Evolutionary conservation across 768 basidiomycete species (phyloP).

Genomic region (Boletus edulis): DNA sequence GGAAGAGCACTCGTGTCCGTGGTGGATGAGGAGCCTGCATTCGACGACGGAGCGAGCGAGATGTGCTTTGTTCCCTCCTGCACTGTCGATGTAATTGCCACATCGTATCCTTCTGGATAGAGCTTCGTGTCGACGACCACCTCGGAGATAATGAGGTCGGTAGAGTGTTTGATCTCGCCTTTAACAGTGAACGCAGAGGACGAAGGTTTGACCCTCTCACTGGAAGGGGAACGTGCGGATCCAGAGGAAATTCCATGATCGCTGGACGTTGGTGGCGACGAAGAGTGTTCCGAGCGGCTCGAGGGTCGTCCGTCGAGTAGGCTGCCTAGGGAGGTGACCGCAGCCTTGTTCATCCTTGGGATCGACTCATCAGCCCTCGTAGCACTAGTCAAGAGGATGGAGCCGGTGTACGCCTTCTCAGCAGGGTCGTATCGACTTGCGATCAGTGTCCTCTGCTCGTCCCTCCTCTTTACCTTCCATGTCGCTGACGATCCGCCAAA

Average conservation of each 20-base stretch:
- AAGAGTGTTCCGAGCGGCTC: conserved; percentile 10
- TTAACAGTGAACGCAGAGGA: conserved; percentile 61
- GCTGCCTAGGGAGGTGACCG: conserved; percentile 24
- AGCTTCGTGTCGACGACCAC: conserved; percentile 78
- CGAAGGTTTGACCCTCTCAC: conserved; percentile 30
- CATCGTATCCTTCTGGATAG: conserved; percentile 73
- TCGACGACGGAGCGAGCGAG: conserved; percentile 26
- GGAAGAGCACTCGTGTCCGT: conserved; percentile 39
- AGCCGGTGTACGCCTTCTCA: conserved; percentile 49
- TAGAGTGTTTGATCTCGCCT: conserved; percentile 57
- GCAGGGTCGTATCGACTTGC: conserved; percentile 50
- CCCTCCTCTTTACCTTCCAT: conserved; percentile 63
- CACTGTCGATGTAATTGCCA: conserved; percentile 44
- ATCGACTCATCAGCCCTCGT: conserved; percentile 35
- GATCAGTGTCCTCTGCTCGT: conserved; percentile 58
- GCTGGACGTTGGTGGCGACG: conserved; percentile 26
- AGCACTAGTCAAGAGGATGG: conserved; percentile 42
- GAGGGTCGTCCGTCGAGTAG: conserved; percentile 14
- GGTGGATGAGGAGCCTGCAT: not conserved
- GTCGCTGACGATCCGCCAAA: conserved; percentile 25
- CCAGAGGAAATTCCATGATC: conserved; percentile 20
- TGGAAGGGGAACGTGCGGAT: conserved; percentile 32
- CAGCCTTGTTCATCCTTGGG: conserved; percentile 41
- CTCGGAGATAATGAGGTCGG: conserved; percentile 76
- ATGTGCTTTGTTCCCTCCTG: conserved; percentile 39